A percentile compares a stretch with the other conserved stretches of the same genome.
Conservation (phyloP, 139 green algal species). For the Coelastrella sp. region DNA sequence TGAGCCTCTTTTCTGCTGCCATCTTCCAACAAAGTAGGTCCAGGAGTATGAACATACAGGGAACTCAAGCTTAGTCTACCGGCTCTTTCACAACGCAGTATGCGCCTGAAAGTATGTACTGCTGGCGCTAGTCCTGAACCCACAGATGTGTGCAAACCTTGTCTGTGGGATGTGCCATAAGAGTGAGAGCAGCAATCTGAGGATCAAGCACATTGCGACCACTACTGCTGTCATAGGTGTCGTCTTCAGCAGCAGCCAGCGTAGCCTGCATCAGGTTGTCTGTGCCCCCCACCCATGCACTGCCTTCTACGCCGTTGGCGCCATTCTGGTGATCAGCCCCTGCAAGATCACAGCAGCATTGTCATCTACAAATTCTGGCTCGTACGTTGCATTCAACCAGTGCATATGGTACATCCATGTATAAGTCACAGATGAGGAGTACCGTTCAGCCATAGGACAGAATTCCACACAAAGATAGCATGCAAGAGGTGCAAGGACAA, state of each 20-base stretch:
- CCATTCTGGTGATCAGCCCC: background rate
- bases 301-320: background rate
- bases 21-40: too few species aligned
- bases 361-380: background rate
- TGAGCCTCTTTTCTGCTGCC: too few species aligned
- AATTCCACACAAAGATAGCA: too few species aligned
- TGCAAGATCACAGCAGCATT: background rate
- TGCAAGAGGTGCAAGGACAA: too few species aligned
- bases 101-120: too few species aligned
- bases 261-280: conserved; percentile 15
- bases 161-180: too few species aligned
- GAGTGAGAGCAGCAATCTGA: background rate
- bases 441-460: too few species aligned
- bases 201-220: background rate
- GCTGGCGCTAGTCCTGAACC: background rate
- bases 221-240: background rate
- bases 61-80: too few species aligned
- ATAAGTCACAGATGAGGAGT: too few species aligned
- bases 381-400: background rate
- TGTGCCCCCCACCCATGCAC: background rate
- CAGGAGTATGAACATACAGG: too few species aligned
- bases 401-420: too few species aligned
- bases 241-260: conserved; percentile 12
- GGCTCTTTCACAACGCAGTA: background rate
- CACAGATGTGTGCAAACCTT: background rate